These are phyloP conservation scores for Pseudocercospora fijiensis DNA, from an alignment of 2,329 filamentous ascomycete species.

Conservation along the genomic window DNA sequence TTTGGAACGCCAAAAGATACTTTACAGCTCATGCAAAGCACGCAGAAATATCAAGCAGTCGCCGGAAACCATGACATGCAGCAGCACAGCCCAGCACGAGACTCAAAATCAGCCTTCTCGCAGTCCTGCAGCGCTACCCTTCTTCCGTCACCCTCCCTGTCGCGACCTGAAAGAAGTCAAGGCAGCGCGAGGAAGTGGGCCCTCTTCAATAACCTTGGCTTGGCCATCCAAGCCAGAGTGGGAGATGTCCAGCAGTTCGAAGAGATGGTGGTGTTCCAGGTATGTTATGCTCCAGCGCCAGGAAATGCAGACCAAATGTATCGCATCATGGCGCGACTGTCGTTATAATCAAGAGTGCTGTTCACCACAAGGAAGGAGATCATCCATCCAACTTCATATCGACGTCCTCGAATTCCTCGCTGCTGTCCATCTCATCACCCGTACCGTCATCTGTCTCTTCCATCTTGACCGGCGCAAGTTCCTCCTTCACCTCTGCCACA, in stretches of 20 bases:
- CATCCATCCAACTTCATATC: slow-evolving; percentile 30
- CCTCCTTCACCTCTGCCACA: slow-evolving; percentile 50
- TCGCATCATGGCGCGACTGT: neutral
- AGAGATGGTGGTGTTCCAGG: neutral
- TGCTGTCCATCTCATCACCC: slow-evolving; percentile 45
- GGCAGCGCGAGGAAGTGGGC: neutral
- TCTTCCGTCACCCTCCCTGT: neutral
- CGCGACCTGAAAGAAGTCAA: neutral
- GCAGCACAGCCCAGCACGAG: neutral
- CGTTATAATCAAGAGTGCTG: neutral
- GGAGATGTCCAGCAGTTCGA: neutral
- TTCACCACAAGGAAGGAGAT: neutral
- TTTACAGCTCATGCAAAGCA: neutral
- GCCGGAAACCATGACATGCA: neutral
- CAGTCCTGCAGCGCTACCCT: neutral
- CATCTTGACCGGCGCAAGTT: slow-evolving; percentile 41
- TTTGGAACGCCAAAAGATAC: neutral
- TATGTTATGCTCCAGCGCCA: neutral
- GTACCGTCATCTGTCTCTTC: slow-evolving; percentile 44
- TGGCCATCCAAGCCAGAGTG: neutral
- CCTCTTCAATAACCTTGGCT: neutral
- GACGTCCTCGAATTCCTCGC: slow-evolving; percentile 53
- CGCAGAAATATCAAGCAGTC: neutral
- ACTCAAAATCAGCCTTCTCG: neutral
- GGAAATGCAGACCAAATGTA: neutral